phyloP scores from a whole-genome alignment of 495 filamentous ascomycete genomes.

The Astrothelium subdiscretum region DNA sequence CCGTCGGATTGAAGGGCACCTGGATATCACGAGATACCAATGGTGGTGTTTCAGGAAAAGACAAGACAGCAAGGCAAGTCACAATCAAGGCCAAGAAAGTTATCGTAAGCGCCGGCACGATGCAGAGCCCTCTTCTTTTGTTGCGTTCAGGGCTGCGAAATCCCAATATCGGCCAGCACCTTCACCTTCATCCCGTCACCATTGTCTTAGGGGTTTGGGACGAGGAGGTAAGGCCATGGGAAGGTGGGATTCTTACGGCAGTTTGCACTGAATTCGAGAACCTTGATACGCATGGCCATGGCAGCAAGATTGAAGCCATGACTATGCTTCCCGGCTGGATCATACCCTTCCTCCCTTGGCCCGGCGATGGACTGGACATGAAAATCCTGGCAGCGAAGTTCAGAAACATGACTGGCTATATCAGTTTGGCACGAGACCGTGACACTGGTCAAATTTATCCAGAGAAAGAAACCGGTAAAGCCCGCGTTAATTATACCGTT shows the following conservation, averaged over 20 bases:
- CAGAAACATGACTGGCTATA: slow-evolving; percentile 52
- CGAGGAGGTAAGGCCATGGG: slow-evolving; percentile 61
- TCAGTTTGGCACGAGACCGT: slow-evolving; percentile 60
- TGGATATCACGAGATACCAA: slow-evolving; percentile 62
- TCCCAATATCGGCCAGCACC: slow-evolving; percentile 69
- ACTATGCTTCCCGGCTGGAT: slow-evolving; percentile 52
- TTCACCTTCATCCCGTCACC: slow-evolving; percentile 67
- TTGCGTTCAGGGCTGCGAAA: slow-evolving; percentile 65
- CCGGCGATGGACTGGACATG: slow-evolving; percentile 45
- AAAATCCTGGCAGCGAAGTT: slow-evolving; percentile 53
- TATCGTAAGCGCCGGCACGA: slow-evolving; percentile 58
- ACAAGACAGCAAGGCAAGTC: slow-evolving; percentile 42
- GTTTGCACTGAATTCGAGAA: slow-evolving; percentile 71
- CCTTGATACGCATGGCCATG: slow-evolving; percentile 70
- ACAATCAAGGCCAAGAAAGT: slow-evolving; percentile 73
- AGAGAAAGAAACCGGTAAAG: slow-evolving; percentile 52
- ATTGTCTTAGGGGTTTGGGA: slow-evolving; percentile 50
- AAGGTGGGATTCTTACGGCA: slow-evolving; percentile 64
- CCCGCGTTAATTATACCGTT: slow-evolving; percentile 54
- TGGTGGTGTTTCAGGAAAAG: slow-evolving; percentile 40
- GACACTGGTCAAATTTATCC: slow-evolving; percentile 63
- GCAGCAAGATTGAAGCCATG: slow-evolving; percentile 65
- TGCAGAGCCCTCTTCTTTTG: slow-evolving; percentile 67
- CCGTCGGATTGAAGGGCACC: slow-evolving; percentile 54
- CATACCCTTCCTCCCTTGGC: slow-evolving; percentile 50